A percentile compares a stretch with the other conserved stretches of the same genome.
These are phyloP conservation scores for Eucalyptus rudis DNA, from an alignment of 345 rosid species.

Conservation along the genomic window DNA sequence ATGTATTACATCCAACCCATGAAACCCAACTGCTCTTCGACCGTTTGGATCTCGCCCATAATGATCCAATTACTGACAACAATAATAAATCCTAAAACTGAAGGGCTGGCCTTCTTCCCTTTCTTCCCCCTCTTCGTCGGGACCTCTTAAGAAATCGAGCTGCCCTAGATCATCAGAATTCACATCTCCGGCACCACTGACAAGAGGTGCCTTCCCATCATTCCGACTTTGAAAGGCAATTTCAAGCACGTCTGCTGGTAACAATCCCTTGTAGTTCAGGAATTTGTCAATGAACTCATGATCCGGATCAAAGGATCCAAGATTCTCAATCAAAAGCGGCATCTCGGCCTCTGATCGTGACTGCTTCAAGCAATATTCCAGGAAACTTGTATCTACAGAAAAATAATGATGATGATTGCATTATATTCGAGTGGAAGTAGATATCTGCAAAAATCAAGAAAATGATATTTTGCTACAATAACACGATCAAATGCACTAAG, in stretches of 20 bases:
- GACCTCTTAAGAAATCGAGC: neutral
- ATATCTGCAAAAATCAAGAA: neutral
- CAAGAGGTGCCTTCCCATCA: slow-evolving; percentile 24
- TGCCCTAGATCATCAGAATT: slow-evolving; percentile 20
- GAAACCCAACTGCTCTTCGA: slow-evolving; percentile 32
- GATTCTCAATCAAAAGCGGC: slow-evolving; percentile 49
- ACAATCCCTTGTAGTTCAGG: slow-evolving; percentile 70
- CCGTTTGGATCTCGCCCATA: slow-evolving; percentile 95
- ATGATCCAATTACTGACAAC: slow-evolving; percentile 94
- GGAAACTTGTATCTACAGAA: slow-evolving; percentile 64
- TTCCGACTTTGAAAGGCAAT: slow-evolving; percentile 63
- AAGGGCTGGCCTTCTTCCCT: slow-evolving; percentile 76
- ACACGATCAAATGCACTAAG: neutral
- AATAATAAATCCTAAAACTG: slow-evolving; percentile 76
- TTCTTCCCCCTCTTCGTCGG: slow-evolving; percentile 65
- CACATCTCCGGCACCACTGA: slow-evolving; percentile 19
- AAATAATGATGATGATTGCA: neutral
- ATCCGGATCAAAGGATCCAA: slow-evolving; percentile 58
- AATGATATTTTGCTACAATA: neutral
- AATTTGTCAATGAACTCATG: slow-evolving; percentile 87
- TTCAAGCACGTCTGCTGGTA: slow-evolving; percentile 77
- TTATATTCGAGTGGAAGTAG: neutral
- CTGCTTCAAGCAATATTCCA: slow-evolving; percentile 87
- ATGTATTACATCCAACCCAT: slow-evolving; percentile 27
- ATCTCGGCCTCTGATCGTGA: slow-evolving; percentile 84